phyloP scores from a whole-genome alignment of 176 grass and related monocot genomes.

The Carex myosuroides region DNA sequence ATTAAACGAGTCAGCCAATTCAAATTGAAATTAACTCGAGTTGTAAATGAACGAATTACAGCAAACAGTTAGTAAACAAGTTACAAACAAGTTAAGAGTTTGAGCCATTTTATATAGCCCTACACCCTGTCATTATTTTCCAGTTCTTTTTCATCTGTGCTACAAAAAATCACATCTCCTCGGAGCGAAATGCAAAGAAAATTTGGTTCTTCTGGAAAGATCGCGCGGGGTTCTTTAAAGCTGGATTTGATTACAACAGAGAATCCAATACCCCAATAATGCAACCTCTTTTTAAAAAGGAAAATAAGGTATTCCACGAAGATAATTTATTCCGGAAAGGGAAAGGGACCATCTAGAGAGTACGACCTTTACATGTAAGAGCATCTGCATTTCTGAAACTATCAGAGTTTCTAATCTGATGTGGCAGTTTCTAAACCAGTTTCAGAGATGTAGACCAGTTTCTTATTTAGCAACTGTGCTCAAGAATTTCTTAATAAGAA shows the following conservation, averaged over 20 bases:
- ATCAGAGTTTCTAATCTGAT: too few species aligned
- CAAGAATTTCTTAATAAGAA: too few species aligned
- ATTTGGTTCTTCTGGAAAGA: background rate
- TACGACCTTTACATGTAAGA: background rate
- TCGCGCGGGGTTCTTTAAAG: background rate
- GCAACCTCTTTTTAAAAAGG: background rate
- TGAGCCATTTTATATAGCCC: too few species aligned
- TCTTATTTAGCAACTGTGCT: too few species aligned
- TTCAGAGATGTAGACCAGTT: too few species aligned
- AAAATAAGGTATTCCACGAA: background rate
- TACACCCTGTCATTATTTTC: background rate
- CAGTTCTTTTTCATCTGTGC: background rate
- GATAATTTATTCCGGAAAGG: background rate
- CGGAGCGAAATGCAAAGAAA: background rate
- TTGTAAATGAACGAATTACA: too few species aligned
- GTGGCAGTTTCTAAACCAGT: too few species aligned
- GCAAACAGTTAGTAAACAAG: too few species aligned
- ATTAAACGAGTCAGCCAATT: too few species aligned
- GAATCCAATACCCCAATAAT: background rate
- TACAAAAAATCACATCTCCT: background rate
- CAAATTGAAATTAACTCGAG: too few species aligned
- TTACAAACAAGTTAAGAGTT: too few species aligned
- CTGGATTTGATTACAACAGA: background rate
- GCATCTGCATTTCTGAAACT: too few species aligned
- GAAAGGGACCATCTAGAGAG: background rate